Base-by-base conservation (phyloP, 768 basidiomycete species). In the Mycena haematopus region DNA sequence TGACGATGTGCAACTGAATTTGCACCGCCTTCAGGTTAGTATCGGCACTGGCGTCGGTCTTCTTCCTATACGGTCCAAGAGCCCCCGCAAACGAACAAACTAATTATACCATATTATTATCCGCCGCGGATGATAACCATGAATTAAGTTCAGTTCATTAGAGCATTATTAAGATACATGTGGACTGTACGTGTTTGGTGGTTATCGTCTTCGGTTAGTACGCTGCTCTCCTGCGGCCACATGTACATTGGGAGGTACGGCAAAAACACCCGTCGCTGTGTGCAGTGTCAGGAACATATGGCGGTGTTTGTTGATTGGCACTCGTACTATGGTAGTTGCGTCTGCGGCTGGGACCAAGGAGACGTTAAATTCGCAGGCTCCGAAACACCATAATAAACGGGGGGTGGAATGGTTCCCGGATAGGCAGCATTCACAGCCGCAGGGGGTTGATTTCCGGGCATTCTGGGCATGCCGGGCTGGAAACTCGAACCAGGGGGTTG, bases 351-450 rank as follows among this genome's bases (percentile, higher is more conserved):
- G n/a, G 42, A 22, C 61, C 65, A 62, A 6, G 61, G 58, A 44
- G 59, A 66, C 3, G 52, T 49, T 22, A 57, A 47, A 6, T 52
- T 55, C 4, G 29, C 57, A 22, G 60, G 57, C 24, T 52, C 57
- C 1, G 61, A 52, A 27, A 29, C 53, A n/a, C 65, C 61, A 15
- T 66, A 63, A 22, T 66, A 52, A 14, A 62, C 25, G 42, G 27
- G 46, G 10, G 29, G 36, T 10, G 42, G 54, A 24, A 6, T 44
- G 6, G 17, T 50, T 22, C n/a, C 42, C 0, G 36, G 24, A 21
- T 42, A 50, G 15, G 45, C 25, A 19, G 31, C 6, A 24, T 24
- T 59, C 1, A 13, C 15, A 33, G n/a, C 40, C 14, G 38, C 36
- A 11, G 36, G 40, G 29, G n/a, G 52, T 14, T 40, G 54, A 42